A percentile compares a stretch with the other conserved stretches of the same genome.
phyloP scores from a whole-genome alignment of 2,329 filamentous ascomycete genomes.

The Kalmusia sp. region DNA sequence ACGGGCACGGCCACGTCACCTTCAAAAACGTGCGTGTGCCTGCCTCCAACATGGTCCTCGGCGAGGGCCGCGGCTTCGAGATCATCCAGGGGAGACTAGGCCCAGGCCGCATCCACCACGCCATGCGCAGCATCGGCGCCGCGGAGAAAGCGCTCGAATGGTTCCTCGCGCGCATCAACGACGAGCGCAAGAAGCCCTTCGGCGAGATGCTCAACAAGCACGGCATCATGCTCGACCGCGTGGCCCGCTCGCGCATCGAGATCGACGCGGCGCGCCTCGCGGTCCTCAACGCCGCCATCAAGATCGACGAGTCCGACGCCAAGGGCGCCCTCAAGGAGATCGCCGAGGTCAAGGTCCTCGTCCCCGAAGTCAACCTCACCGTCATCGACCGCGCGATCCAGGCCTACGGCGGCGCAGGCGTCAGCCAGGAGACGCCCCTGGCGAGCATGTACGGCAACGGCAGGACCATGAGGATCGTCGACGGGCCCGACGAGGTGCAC shows the following conservation, averaged over 20 bases:
- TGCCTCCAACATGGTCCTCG: constrained; percentile 82
- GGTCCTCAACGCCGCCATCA: constrained; percentile 92
- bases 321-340: constrained; percentile 94
- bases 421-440: constrained; percentile 93
- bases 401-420: constrained; percentile 87
- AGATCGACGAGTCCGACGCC: constrained; percentile 88
- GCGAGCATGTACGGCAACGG: constrained; percentile 78
- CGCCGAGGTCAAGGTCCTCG: constrained; percentile 91
- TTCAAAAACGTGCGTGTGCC: constrained; percentile 93
- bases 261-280: constrained; percentile 90
- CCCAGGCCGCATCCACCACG: constrained; percentile 95
- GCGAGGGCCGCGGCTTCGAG: constrained; percentile 93
- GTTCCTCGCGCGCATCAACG: constrained; percentile 94
- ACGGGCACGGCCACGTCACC: constrained; percentile 91
- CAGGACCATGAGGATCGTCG: constrained; percentile 83
- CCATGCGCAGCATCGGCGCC: constrained; percentile 92
- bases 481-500: constrained; percentile 95
- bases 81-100: constrained; percentile 97
- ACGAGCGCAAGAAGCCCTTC: constrained; percentile 88
- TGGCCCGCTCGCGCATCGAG: constrained; percentile 89
- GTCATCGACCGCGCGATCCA: constrained; percentile 96
- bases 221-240: constrained; percentile 93
- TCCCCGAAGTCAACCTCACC: constrained; percentile 79
- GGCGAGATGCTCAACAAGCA: constrained; percentile 86
- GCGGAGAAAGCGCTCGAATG: constrained; percentile 92